phyloP scores from a whole-genome alignment of 2,329 filamentous ascomycete species.

The Geoglossum cookeanum region DNA sequence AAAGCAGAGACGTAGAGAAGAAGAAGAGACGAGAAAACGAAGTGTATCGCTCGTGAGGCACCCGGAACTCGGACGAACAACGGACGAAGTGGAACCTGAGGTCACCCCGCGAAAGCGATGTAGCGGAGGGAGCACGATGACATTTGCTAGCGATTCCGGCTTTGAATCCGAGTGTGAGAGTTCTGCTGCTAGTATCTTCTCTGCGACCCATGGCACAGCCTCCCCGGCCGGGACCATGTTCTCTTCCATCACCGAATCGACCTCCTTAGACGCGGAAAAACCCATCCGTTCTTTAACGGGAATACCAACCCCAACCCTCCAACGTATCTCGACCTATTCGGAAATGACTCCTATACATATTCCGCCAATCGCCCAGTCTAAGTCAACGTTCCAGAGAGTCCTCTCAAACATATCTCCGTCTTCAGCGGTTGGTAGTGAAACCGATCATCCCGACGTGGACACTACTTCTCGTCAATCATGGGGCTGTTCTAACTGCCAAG shows the following conservation, averaged over 20 bases:
- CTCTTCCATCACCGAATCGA: conserved; percentile 13
- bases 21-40: conserved; percentile 20
- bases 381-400: conserved; percentile 20
- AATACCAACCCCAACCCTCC: conserved; percentile 3
- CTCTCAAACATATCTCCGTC: conserved; percentile 21
- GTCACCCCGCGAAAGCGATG: conserved; percentile 18
- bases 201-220: conserved; percentile 19
- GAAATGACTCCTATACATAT: conserved; percentile 4
- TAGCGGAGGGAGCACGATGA: conserved; percentile 20
- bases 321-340: neutral
- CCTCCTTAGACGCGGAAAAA: conserved; percentile 20
- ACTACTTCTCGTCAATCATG: conserved; percentile 15
- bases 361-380: conserved; percentile 8
- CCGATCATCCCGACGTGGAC: conserved; percentile 15
- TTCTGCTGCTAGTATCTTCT: conserved; percentile 26
- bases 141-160: conserved; percentile 33
- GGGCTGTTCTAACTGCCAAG: conserved; percentile 24
- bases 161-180: conserved; percentile 37
- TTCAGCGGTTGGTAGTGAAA: too few species aligned
- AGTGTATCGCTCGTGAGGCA: conserved; percentile 16
- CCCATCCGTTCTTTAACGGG: conserved; percentile 15
- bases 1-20: conserved; percentile 20
- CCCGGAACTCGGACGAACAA: conserved; percentile 8
- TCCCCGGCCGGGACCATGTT: conserved; percentile 15
- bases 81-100: conserved; percentile 18